Base-by-base conservation (phyloP, 768 basidiomycete genomes). In the Epithele typhae region DNA sequence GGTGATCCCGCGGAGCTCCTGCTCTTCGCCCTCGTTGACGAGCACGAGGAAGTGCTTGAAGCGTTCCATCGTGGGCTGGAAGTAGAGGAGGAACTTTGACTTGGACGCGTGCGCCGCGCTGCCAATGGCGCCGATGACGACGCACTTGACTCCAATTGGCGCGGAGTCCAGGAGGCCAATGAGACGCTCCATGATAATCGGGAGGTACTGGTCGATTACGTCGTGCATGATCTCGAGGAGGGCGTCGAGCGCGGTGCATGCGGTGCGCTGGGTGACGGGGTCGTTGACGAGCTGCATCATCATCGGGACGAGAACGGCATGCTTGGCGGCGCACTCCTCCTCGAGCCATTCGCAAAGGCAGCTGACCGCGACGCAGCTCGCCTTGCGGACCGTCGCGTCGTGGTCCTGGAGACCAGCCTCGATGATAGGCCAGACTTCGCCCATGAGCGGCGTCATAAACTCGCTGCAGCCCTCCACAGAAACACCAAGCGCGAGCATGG, bases 291-390 rank as follows among this genome's bases (percentile, higher is more conserved):
- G 78, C 64, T 79, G 79, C 84, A 96, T 92, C 59, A 99, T 87
- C 35, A 85, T 83, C 87, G 96, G 95, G 45, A 99, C 77, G 45
- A 99, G 82, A 49, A 84, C 70, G 5, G 72, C 68, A 68, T 99
- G 96, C 61, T 84, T 86, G 40, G 81, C 69, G 23, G 85, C 81
- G 61, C 91, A 94, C 53, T 94, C 91, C 22, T 97, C 95, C 55
- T 93, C 91, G 19, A 98, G 73, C 90, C 92, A 96, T 68, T 99
- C 96, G 64, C 94, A 97, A 43, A 98, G 68, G 68, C 94, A 98
- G 59, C 91, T 91, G 55, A 99, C 86, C 17, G 92, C 91, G 47
- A 92, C 81, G 66, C 95, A 98, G n/a, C 89, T 85, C 2, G 96
- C 95, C 66, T 93, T 96, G 61, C 94, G 78, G 42, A 99, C 96